A percentile compares a stretch with the other conserved stretches of the same genome.
These are phyloP conservation scores for Coccomyxa sp. DNA, from an alignment of 139 green algal genomes.

Conservation along the genomic window DNA sequence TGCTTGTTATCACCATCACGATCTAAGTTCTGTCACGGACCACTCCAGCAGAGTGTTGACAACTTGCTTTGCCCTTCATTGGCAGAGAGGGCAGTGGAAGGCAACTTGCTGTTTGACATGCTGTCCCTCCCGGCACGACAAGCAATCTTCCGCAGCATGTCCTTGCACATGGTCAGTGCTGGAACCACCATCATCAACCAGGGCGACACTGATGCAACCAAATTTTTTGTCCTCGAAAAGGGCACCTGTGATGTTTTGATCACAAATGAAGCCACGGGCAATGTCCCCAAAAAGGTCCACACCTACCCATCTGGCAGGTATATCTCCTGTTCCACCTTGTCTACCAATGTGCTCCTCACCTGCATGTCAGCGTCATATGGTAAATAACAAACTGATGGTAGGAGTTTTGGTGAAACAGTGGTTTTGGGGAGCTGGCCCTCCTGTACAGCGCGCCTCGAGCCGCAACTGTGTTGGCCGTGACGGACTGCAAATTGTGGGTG, in stretches of 20 bases:
- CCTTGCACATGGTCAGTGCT: constrained; percentile 25
- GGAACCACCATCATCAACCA: constrained; percentile 70
- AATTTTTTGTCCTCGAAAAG: constrained; percentile 63
- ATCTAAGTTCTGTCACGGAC: background rate
- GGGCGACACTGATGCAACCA: constrained; percentile 49
- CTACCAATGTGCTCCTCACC: background rate
- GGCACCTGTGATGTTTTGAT: constrained; percentile 51
- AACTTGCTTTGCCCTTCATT: background rate
- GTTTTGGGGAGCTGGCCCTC: constrained; percentile 92
- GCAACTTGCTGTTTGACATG: constrained; percentile 75
- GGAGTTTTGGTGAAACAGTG: constrained; percentile 20
- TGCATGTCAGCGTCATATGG: background rate
- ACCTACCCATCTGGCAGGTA: constrained; percentile 37
- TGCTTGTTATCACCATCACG: too few relatives aligned
- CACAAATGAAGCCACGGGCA: constrained; percentile 11
- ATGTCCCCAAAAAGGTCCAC: constrained; percentile 23
- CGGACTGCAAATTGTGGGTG: constrained; percentile 64
- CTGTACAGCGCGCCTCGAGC: constrained; percentile 83
- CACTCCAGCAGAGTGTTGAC: background rate
- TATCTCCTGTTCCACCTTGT: background rate
- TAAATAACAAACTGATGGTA: background rate
- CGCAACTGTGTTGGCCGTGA: constrained; percentile 74
- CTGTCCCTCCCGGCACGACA: constrained; percentile 52
- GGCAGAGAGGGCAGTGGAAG: constrained; percentile 54
- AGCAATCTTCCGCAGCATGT: constrained; percentile 78